Conservation (phyloP, 2,329 filamentous ascomycete species). For the Cladosporium velox region DNA sequence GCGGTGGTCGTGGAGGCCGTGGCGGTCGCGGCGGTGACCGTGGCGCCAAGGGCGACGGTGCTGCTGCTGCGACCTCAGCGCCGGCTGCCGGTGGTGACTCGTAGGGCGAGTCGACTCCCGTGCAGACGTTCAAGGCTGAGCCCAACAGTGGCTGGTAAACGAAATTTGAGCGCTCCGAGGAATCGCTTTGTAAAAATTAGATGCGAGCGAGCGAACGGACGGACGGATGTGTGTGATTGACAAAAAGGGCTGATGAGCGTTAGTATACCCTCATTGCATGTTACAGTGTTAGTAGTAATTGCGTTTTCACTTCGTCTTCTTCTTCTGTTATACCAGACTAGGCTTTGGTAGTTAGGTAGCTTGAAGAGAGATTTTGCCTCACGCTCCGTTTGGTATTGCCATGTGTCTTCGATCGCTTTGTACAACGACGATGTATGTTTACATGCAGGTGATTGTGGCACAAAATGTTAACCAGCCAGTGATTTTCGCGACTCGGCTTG, state of each 20-base stretch:
- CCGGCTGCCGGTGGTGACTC: slow-evolving; percentile 23
- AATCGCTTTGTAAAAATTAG: slow-evolving; percentile 18
- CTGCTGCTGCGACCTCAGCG: slow-evolving; percentile 19
- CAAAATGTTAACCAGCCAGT: not conserved
- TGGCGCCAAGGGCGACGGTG: slow-evolving; percentile 26
- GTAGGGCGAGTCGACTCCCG: slow-evolving; percentile 4
- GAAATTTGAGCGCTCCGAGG: not conserved
- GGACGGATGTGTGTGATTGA: not conserved
- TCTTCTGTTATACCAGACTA: not conserved
- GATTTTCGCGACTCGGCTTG: not conserved
- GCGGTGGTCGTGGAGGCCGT: slow-evolving; percentile 56
- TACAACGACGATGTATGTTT: not conserved
- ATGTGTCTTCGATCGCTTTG: not conserved
- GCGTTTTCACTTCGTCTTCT: slow-evolving; percentile 1
- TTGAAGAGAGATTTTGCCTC: not conserved
- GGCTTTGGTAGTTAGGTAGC: not conserved
- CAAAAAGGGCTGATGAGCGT: slow-evolving; percentile 19
- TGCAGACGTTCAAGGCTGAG: slow-evolving; percentile 4
- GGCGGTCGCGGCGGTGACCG: slow-evolving; percentile 37
- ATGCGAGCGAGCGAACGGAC: not conserved
- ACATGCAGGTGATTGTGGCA: not conserved
- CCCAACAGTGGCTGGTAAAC: slow-evolving; percentile 5
- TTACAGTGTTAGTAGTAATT: slow-evolving; percentile 17
- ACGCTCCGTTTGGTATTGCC: not conserved
- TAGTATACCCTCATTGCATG: slow-evolving; percentile 22